phyloP scores from a whole-genome alignment of 768 basidiomycete genomes.

The Lentinula sp. region DNA sequence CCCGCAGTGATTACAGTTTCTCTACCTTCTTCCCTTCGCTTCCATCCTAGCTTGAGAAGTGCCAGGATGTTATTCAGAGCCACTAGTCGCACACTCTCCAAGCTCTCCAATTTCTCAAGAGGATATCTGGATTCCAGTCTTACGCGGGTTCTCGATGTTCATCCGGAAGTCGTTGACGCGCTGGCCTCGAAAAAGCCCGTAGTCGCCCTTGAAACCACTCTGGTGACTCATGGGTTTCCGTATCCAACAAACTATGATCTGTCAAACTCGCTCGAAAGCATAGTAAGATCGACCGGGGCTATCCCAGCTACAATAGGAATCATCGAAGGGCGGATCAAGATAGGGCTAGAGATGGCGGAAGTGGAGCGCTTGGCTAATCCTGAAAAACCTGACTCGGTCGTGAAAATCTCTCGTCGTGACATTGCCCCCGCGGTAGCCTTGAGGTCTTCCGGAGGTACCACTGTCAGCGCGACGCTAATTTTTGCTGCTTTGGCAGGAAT shows the following conservation, averaged over 20 bases:
- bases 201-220: constrained; percentile 88
- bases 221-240: constrained; percentile 91
- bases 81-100: background rate
- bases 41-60: background rate
- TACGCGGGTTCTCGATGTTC: constrained; percentile 53
- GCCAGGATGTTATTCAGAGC: background rate
- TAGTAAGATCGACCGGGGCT: constrained; percentile 70
- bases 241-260: constrained; percentile 72
- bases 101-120: background rate
- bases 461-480: constrained; percentile 68
- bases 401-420: constrained; percentile 77
- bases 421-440: constrained; percentile 68
- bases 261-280: constrained; percentile 63
- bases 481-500: constrained; percentile 82
- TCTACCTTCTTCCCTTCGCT: background rate
- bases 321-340: constrained; percentile 76
- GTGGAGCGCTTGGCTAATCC: constrained; percentile 63
- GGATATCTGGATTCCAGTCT: background rate
- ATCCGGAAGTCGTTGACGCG: constrained; percentile 82
- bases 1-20: too few species aligned
- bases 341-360: constrained; percentile 66
- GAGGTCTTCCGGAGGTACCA: constrained; percentile 73
- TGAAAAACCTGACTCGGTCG: constrained; percentile 28
- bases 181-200: constrained; percentile 58
- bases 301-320: constrained; percentile 90